Conservation (phyloP, 2,329 filamentous ascomycete species). For the Aspergillus pseudoglaucus region DNA sequence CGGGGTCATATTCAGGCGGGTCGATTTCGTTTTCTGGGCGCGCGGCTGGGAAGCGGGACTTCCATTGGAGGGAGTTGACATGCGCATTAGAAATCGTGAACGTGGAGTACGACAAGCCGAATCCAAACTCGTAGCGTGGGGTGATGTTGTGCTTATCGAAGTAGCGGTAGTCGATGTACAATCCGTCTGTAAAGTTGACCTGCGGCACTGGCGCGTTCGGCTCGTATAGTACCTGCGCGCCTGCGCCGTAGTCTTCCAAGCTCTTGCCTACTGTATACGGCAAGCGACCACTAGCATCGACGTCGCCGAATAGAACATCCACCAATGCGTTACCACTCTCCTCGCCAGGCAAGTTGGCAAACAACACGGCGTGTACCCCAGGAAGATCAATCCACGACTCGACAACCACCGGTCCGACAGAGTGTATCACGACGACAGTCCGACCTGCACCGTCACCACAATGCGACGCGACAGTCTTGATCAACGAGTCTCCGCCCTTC, state of each 20-base stretch:
- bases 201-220: slow-evolving; percentile 67
- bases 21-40: slow-evolving; percentile 34
- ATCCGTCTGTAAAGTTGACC: slow-evolving; percentile 73
- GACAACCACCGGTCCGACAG: slow-evolving; percentile 74
- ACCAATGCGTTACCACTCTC: slow-evolving; percentile 77
- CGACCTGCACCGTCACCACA: slow-evolving; percentile 59
- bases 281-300: slow-evolving; percentile 72
- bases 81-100: slow-evolving; percentile 57
- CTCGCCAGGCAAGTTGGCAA: slow-evolving; percentile 81
- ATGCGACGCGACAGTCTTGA: slow-evolving; percentile 61
- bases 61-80: slow-evolving; percentile 43
- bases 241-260: slow-evolving; percentile 68
- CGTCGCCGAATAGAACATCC: slow-evolving; percentile 71
- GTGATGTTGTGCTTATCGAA: slow-evolving; percentile 70
- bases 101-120: slow-evolving; percentile 72
- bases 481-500: slow-evolving; percentile 68
- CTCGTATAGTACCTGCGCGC: slow-evolving; percentile 61
- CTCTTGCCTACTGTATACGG: slow-evolving; percentile 80
- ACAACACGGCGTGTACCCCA: slow-evolving; percentile 68
- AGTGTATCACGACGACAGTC: slow-evolving; percentile 79
- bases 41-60: slow-evolving; percentile 42
- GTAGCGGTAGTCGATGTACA: slow-evolving; percentile 85
- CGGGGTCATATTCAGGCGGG: slow-evolving; percentile 52
- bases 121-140: slow-evolving; percentile 81
- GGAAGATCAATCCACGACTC: slow-evolving; percentile 75